Evolutionary conservation across 352 stramenopile genomes (phyloP).

Genomic region (Globisporangium spinosum): DNA sequence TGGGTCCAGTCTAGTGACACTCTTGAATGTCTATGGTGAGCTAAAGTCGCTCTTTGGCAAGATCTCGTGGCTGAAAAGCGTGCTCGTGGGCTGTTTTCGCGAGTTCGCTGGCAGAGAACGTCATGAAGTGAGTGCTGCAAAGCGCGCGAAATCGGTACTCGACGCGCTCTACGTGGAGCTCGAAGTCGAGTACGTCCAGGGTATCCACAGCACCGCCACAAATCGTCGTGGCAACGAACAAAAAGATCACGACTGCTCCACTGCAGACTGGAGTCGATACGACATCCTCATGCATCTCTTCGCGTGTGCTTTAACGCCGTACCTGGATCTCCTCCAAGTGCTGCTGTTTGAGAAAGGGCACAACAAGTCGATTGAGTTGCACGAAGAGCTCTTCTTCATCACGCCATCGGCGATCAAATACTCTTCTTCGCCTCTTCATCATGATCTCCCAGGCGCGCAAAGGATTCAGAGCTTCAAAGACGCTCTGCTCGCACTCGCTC

Average conservation of each 20-base stretch:
- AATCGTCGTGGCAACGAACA: not conserved
- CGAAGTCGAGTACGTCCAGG: constrained; percentile 37
- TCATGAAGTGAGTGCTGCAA: constrained; percentile 28
- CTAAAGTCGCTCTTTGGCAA: constrained; percentile 43
- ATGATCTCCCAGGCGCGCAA: constrained; percentile 20
- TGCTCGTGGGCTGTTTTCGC: constrained; percentile 33
- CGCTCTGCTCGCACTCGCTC: constrained; percentile 33
- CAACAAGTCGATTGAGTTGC: constrained; percentile 34
- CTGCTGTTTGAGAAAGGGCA: constrained; percentile 49
- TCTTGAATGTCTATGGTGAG: constrained; percentile 37
- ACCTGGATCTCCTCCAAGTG: constrained; percentile 44
- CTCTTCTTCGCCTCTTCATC: constrained; percentile 4
- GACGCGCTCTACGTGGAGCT: constrained; percentile 41
- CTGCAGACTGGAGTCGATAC: constrained; percentile 30
- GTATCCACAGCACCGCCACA: constrained; percentile 11
- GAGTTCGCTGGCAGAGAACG: constrained; percentile 21
- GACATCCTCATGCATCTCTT: constrained; percentile 48
- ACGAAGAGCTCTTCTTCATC: constrained; percentile 55
- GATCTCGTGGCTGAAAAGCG: constrained; percentile 40
- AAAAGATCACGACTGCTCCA: not conserved
- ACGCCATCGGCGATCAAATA: constrained; percentile 9
- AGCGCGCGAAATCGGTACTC: constrained; percentile 40
- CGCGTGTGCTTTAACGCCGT: constrained; percentile 36
- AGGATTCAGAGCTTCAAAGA: constrained; percentile 38
- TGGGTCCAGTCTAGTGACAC: constrained; percentile 20